A percentile compares a stretch with the other conserved stretches of the same genome.
phyloP scores from a whole-genome alignment of 2,329 filamentous ascomycete species.

The Zymoseptoria tritici region DNA sequence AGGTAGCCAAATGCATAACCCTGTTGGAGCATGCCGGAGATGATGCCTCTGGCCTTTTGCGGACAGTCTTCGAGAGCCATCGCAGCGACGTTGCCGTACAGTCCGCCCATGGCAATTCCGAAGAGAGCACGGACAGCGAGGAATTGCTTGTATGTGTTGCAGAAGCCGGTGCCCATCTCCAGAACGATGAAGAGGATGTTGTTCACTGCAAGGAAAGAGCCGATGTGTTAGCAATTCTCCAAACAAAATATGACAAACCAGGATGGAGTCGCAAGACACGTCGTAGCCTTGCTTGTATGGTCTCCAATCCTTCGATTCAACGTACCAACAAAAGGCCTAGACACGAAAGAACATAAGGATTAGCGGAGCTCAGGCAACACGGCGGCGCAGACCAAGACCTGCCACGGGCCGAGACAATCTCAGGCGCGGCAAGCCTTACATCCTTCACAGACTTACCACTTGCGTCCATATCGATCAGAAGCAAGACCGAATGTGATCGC shows the following conservation, averaged over 20 bases:
- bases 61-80: slow-evolving; percentile 58
- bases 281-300: too few relatives aligned
- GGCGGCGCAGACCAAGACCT: too few relatives aligned
- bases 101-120: slow-evolving; percentile 57
- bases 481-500: slow-evolving; percentile 48
- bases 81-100: slow-evolving; percentile 56
- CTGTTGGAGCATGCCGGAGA: slow-evolving; percentile 57
- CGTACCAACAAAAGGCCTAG: background rate
- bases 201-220: slow-evolving; percentile 49
- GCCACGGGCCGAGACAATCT: too few relatives aligned
- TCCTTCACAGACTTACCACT: slow-evolving; percentile 4
- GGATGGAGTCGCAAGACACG: too few relatives aligned
- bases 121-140: slow-evolving; percentile 53
- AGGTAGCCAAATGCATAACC: slow-evolving; percentile 59
- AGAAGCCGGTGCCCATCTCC: slow-evolving; percentile 55
- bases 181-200: slow-evolving; percentile 54
- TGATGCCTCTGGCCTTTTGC: slow-evolving; percentile 49
- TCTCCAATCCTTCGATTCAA: background rate
- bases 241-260: too few relatives aligned
- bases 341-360: too few relatives aligned
- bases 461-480: slow-evolving; percentile 28
- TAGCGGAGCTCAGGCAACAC: too few relatives aligned
- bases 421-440: too few relatives aligned
- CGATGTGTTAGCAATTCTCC: slow-evolving; percentile 12
- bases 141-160: slow-evolving; percentile 51